Evolutionary conservation across 1,284 basidiomycete species (phyloP).

Genomic region (Vanrija humicola): DNA sequence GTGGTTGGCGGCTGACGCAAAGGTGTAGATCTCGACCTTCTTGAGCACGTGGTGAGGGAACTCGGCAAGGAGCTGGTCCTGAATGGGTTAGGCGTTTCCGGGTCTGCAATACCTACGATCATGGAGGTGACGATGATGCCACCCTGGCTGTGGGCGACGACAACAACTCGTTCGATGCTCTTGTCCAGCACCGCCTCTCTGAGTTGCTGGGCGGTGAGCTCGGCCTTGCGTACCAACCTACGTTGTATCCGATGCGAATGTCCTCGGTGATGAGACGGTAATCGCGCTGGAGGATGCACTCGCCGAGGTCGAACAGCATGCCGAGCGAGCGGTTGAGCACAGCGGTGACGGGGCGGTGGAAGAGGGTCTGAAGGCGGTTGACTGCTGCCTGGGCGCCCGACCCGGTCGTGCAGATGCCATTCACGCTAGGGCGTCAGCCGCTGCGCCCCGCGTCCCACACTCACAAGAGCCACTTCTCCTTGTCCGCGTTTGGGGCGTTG

Average conservation of each 20-base stretch:
- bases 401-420: slow-evolving; percentile 26
- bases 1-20: slow-evolving; percentile 34
- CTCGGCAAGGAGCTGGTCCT: slow-evolving; percentile 30
- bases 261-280: slow-evolving; percentile 22
- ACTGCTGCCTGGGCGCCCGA: slow-evolving; percentile 25
- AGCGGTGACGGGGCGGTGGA: slow-evolving; percentile 23
- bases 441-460: slow-evolving; percentile 3
- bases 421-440: slow-evolving; percentile 18
- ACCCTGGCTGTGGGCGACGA: slow-evolving; percentile 34
- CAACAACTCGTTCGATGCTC: slow-evolving; percentile 21
- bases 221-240: background rate
- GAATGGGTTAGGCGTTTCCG: background rate
- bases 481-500: too few relatives aligned
- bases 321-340: slow-evolving; percentile 29
- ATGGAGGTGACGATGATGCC: slow-evolving; percentile 28
- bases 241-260: slow-evolving; percentile 18
- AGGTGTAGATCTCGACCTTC: slow-evolving; percentile 35
- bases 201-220: background rate
- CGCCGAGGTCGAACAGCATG: slow-evolving; percentile 28
- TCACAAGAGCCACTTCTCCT: slow-evolving; percentile 13
- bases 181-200: slow-evolving; percentile 6
- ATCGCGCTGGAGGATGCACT: slow-evolving; percentile 31
- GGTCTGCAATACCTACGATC: background rate
- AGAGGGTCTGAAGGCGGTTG: slow-evolving; percentile 15
- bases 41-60: slow-evolving; percentile 18